Conservation (phyloP, 805 yeast species). For the Ogataea philodendri region DNA sequence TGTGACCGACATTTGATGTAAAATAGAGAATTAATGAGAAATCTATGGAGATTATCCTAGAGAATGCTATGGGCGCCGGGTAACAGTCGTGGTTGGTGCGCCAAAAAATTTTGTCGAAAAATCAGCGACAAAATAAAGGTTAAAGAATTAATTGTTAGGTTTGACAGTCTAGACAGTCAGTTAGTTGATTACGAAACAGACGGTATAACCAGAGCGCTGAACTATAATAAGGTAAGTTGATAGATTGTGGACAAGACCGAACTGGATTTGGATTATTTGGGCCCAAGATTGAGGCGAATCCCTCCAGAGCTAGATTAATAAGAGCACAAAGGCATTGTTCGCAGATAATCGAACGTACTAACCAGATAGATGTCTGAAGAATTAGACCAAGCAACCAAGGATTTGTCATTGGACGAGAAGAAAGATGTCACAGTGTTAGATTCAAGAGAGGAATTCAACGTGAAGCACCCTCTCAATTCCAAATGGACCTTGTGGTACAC, state of each 20-base stretch:
- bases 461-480: slow-evolving; percentile 85
- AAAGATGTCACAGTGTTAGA: slow-evolving; percentile 52
- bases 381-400: slow-evolving; percentile 34
- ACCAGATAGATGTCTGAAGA: slow-evolving; percentile 33
- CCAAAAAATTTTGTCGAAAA: slow-evolving; percentile 17
- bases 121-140: slow-evolving; percentile 14
- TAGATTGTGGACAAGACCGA: neutral
- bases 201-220: slow-evolving; percentile 9
- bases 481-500: slow-evolving; percentile 98
- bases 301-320: too few relatives aligned
- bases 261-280: neutral
- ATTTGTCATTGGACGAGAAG: slow-evolving; percentile 35
- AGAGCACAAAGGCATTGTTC: too few relatives aligned
- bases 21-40: slow-evolving; percentile 1
- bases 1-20: slow-evolving; percentile 17
- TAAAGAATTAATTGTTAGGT: slow-evolving; percentile 8
- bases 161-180: slow-evolving; percentile 2
- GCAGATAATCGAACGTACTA: too few relatives aligned
- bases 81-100: slow-evolving; percentile 7
- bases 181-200: slow-evolving; percentile 4
- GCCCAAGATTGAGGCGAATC: too few relatives aligned
- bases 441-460: slow-evolving; percentile 61
- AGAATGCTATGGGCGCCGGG: too few relatives aligned
- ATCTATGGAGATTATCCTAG: too few relatives aligned
- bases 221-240: slow-evolving; percentile 8